A percentile compares a stretch with the other conserved stretches of the same genome.
phyloP scores from a whole-genome alignment of 2,329 filamentous ascomycete species.

The Calonectria pseudoturangicola region DNA sequence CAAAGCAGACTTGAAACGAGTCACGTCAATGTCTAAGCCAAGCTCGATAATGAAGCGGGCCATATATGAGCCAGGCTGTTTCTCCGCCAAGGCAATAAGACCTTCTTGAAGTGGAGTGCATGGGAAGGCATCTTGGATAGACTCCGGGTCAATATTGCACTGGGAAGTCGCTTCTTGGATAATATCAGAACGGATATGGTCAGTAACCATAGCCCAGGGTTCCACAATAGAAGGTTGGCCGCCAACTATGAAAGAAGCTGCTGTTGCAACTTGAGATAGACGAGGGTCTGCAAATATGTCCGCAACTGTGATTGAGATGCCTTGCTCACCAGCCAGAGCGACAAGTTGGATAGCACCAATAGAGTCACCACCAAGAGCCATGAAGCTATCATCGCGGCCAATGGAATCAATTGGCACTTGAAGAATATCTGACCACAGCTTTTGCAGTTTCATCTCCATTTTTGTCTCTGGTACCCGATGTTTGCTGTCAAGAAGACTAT shows the following conservation, averaged over 20 bases:
- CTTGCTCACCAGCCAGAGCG: not conserved
- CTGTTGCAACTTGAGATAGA: not conserved
- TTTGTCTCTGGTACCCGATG: conserved; percentile 9
- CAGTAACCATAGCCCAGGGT: conserved; percentile 17
- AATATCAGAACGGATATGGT: not conserved
- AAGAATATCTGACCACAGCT: conserved; percentile 57
- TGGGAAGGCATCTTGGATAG: conserved; percentile 17
- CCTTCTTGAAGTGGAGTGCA: conserved; percentile 28
- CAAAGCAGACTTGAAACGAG: not conserved
- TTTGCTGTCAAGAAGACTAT: not conserved
- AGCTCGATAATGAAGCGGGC: conserved; percentile 19
- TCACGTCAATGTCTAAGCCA: not conserved
- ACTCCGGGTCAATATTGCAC: not conserved
- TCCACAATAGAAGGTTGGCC: not conserved
- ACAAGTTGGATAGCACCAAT: conserved; percentile 50
- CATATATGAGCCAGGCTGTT: conserved; percentile 23
- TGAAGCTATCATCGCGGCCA: conserved; percentile 20
- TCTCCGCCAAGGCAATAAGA: conserved; percentile 19
- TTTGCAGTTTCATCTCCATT: conserved; percentile 46
- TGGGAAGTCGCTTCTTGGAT: conserved; percentile 1
- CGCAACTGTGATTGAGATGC: conserved; percentile 14
- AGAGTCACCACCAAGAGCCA: conserved; percentile 33
- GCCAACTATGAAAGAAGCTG: conserved; percentile 43
- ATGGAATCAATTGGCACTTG: conserved; percentile 55
- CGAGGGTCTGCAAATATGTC: conserved; percentile 22